These are phyloP conservation scores for Acer negundo DNA, from an alignment of 345 rosid species.

Conservation along the genomic window DNA sequence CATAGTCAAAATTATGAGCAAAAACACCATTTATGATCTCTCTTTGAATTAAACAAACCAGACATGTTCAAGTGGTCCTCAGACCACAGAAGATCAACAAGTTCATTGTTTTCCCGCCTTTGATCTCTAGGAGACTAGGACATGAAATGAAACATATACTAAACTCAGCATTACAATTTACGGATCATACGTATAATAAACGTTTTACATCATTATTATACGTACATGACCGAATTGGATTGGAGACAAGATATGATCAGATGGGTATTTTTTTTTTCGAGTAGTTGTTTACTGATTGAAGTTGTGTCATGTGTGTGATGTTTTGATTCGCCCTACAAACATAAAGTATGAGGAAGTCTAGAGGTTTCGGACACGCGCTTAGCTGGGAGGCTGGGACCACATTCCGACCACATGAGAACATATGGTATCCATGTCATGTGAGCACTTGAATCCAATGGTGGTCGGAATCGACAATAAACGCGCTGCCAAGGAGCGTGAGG, in stretches of 20 bases:
- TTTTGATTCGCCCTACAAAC: constrained; percentile 19
- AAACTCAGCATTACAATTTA: too few species aligned
- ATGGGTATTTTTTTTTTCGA: neutral
- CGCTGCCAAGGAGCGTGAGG: neutral
- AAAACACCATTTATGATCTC: neutral
- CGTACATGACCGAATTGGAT: neutral
- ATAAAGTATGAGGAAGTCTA: constrained; percentile 1
- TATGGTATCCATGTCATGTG: constrained; percentile 24
- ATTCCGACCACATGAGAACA: constrained; percentile 26
- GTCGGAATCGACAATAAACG: constrained; percentile 21
- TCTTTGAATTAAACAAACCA: neutral
- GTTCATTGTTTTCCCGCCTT: neutral
- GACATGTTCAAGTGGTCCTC: constrained; percentile 8
- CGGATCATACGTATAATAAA: neutral
- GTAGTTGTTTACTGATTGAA: neutral
- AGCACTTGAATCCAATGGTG: constrained; percentile 22
- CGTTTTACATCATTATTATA: neutral
- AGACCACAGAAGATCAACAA: constrained; percentile 2
- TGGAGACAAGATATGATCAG: neutral
- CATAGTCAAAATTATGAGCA: constrained; percentile 11
- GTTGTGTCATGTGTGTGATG: neutral
- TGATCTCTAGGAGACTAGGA: neutral
- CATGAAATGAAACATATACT: too few species aligned
- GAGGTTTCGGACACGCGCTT: constrained; percentile 35
- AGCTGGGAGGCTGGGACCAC: constrained; percentile 29